Evolutionary conservation across 176 grass and related monocot genomes (phyloP).

Genomic region (Oryza australiensis): DNA sequence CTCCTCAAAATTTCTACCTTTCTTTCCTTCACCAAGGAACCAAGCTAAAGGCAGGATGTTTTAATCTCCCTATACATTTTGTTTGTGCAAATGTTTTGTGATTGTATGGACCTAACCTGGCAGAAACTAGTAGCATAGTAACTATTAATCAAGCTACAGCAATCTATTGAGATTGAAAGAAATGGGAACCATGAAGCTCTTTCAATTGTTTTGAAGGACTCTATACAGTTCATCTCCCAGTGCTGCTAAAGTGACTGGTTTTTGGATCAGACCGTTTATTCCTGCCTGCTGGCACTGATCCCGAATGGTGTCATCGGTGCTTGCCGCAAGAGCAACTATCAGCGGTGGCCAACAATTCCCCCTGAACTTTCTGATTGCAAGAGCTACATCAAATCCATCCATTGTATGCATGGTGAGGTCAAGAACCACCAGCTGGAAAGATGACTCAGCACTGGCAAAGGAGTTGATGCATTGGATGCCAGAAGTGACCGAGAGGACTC

Average conservation of each 20-base stretch:
- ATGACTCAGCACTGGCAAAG: slow-evolving; percentile 27
- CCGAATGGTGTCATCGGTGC: slow-evolving; percentile 52
- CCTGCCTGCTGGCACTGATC: slow-evolving; percentile 69
- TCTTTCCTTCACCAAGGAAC: slow-evolving; percentile 27
- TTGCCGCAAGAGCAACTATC: slow-evolving; percentile 62
- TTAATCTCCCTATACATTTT: slow-evolving; percentile 54
- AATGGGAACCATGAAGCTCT: slow-evolving; percentile 43
- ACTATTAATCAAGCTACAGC: slow-evolving; percentile 39
- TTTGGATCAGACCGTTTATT: slow-evolving; percentile 81
- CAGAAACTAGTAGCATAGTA: slow-evolving; percentile 29
- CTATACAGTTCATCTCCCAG: slow-evolving; percentile 89
- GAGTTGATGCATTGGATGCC: slow-evolving; percentile 62
- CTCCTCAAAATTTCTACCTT: slow-evolving; percentile 40
- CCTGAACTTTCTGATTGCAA: slow-evolving; percentile 53
- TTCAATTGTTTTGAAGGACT: slow-evolving; percentile 82
- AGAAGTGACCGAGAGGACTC: slow-evolving; percentile 49
- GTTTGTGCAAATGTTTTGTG: slow-evolving; percentile 32
- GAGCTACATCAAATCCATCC: slow-evolving; percentile 68
- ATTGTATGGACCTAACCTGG: slow-evolving; percentile 50
- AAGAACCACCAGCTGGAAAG: slow-evolving; percentile 71
- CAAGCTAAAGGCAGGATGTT: slow-evolving; percentile 29
- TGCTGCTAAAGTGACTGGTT: slow-evolving; percentile 65
- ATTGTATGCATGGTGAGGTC: slow-evolving; percentile 63
- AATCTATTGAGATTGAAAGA: slow-evolving; percentile 43
- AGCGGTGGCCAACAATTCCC: slow-evolving; percentile 55